Base-by-base conservation (phyloP, 352 stramenopile genomes). In the Thraustochytrium striatum region DNA sequence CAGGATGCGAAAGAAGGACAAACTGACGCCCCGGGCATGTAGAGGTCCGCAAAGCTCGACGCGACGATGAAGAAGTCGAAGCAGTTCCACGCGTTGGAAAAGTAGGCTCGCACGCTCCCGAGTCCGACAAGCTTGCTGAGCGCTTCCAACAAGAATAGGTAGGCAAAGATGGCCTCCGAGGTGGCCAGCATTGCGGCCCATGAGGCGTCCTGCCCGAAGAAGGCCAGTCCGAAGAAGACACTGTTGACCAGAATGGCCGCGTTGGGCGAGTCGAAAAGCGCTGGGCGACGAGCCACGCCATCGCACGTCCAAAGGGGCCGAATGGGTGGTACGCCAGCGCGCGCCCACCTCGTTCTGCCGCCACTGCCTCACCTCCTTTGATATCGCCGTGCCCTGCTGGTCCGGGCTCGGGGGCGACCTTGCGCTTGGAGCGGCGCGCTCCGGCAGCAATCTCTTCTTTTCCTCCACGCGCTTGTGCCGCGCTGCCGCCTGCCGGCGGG, bases 21-120 rank as follows among this genome's bases (percentile, higher is more conserved):
- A 39, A 65, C 62, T 5, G 58, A 47, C 3, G 57, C 65, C 16
- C 11, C 36, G 13, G 53, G 21, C 57, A 81, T 13, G 33, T 39
- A 59, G 25, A 83, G 16, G 35, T 62, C 44, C 36, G 83, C 41
- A 7, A 83, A 7, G 30, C 72, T 83, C 25, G 33, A 52, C n/a
- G 28, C 21, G 7, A 83, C 78, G 3, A 83, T 16, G 5, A 82
- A n/a, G 30, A 79, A 57, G 36, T 83, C 78, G 38, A 83, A 82
- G n/a, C n/a, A 21, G 58, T 83, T 83, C 72, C 72, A 83, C 7
- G 39, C 28, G 5, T 25, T 59, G 3, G 11, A 5, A 30, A 70
- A 39, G 70, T 83, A 83, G 0, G 70, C 13, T 3, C 69, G 39
- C 8, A 35, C 8, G 0, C 39, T 41, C n/a, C 72, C 72, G 1